Conservation (phyloP, 305 asterid genomes). For the Coffea humblotiana region DNA sequence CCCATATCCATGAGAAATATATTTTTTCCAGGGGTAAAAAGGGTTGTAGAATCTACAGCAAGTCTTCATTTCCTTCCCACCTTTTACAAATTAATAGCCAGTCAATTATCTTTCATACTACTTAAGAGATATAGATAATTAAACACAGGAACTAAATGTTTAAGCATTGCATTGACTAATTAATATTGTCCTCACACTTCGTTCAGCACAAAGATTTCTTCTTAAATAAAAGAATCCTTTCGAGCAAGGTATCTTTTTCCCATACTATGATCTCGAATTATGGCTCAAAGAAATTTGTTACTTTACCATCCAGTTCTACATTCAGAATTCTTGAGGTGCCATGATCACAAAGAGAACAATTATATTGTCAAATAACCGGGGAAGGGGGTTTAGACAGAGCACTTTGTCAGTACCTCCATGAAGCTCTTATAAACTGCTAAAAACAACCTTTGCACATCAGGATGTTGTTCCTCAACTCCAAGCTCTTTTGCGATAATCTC, state of each 20-base stretch:
- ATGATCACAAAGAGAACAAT: background rate
- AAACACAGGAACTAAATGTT: background rate
- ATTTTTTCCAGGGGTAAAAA: background rate
- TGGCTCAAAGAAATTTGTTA: background rate
- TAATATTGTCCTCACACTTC: background rate
- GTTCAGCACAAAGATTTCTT: background rate
- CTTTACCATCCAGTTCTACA: background rate
- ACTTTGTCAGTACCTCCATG: conserved; percentile 28
- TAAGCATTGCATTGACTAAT: background rate
- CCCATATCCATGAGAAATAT: background rate
- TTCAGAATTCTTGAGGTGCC: background rate
- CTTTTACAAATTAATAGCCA: background rate
- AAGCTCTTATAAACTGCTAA: conserved; percentile 63
- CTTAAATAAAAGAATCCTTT: background rate
- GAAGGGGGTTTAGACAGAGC: background rate
- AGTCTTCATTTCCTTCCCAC: background rate
- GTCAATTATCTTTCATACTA: background rate
- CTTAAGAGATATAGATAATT: background rate
- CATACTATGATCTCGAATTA: background rate
- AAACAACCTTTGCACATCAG: conserved; percentile 78
- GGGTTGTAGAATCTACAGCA: background rate
- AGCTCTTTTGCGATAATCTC: conserved; percentile 95
- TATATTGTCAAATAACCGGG: background rate
- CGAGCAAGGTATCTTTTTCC: background rate
- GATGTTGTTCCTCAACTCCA: conserved; percentile 72